phyloP scores from a whole-genome alignment of 2,329 filamentous ascomycete genomes.

The Penicillium oxalicum region DNA sequence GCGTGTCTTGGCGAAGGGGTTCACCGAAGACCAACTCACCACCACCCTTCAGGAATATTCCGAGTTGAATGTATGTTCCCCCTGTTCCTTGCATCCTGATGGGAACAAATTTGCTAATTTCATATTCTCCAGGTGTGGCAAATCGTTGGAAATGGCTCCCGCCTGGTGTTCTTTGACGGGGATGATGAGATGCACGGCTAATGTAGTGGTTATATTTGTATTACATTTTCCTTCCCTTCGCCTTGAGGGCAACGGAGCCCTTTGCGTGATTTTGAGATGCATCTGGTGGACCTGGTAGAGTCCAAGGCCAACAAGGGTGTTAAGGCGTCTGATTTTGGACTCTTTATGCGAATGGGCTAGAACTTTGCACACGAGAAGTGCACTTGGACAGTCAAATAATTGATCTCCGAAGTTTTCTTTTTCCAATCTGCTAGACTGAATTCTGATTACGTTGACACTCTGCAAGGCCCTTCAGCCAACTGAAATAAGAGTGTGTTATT shows the following conservation, averaged over 20 bases:
- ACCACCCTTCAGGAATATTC: conserved; percentile 85
- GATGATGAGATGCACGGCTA: conserved; percentile 50
- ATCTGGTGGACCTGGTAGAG: conserved; percentile 17
- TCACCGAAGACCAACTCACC: conserved; percentile 89
- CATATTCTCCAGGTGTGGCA: conserved; percentile 61
- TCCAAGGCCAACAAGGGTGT: conserved; percentile 18
- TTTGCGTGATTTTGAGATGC: conserved; percentile 15
- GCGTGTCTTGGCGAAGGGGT: conserved; percentile 89
- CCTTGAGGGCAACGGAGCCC: conserved; percentile 8
- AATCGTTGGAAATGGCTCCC: conserved; percentile 63
- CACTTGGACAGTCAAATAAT: conserved; percentile 15
- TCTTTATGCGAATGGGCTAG: conserved; percentile 6
- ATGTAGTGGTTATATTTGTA: conserved; percentile 5
- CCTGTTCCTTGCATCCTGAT: not conserved
- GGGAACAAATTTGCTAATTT: conserved; percentile 33
- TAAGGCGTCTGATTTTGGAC: conserved; percentile 14
- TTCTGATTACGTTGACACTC: too few relatives aligned
- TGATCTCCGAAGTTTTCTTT: conserved; percentile 8
- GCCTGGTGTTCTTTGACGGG: conserved; percentile 64
- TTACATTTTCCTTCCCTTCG: conserved; percentile 3
- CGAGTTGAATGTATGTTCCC: conserved; percentile 70
- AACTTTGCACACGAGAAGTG: conserved; percentile 12
- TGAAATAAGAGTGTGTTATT: too few relatives aligned
- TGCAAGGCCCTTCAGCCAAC: not conserved
- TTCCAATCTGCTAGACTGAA: not conserved